phyloP scores from a whole-genome alignment of 345 rosid genomes.

The Bruguiera parviflora region DNA sequence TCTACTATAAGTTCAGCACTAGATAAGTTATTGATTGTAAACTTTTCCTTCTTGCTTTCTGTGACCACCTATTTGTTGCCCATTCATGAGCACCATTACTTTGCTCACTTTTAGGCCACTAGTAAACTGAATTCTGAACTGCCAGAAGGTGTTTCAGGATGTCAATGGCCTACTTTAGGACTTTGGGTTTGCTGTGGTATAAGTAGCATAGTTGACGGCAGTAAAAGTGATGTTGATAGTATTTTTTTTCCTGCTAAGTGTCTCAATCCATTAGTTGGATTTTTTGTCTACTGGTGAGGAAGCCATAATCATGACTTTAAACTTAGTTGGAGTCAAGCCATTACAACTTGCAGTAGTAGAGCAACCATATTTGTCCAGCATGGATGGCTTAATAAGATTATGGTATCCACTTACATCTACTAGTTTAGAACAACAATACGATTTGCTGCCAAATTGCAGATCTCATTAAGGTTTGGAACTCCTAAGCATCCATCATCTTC shows the following conservation, averaged over 20 bases:
- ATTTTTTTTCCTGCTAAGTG: neutral
- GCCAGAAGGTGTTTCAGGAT: neutral
- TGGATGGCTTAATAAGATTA: neutral
- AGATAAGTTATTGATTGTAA: neutral
- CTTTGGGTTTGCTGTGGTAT: neutral
- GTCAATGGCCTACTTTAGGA: neutral
- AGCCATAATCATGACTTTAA: neutral
- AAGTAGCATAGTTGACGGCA: neutral
- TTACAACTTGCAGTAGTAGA: neutral
- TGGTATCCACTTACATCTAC: neutral
- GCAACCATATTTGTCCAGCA: neutral
- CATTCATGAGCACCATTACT: neutral
- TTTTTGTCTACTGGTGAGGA: neutral
- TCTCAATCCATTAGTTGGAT: neutral
- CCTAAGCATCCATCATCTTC: no score
- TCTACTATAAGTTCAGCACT: slow-evolving; percentile 2
- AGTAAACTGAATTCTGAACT: neutral
- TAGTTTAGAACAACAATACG: no score
- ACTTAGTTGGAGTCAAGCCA: neutral
- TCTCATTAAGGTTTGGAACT: no score
- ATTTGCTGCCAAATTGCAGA: no score
- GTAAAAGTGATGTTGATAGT: no score
- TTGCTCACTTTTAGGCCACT: neutral
- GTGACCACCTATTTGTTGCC: neutral
- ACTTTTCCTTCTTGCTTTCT: neutral